phyloP scores from a whole-genome alignment of 495 filamentous ascomycete species.

The Filosporella fistucella region DNA sequence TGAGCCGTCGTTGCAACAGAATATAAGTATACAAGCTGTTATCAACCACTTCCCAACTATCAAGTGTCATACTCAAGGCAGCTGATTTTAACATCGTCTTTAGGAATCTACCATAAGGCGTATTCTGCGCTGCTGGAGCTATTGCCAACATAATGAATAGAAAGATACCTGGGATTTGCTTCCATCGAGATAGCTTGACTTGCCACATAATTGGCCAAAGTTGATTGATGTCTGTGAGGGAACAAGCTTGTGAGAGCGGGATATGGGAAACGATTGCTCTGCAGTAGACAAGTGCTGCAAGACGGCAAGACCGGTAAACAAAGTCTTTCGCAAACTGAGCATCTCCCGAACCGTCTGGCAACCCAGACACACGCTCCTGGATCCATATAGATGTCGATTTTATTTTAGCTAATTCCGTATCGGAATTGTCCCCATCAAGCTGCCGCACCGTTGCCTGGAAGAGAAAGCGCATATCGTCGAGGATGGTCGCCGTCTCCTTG shows the following conservation, averaged over 20 bases:
- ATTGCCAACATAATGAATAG: constrained; percentile 8
- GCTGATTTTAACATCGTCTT: constrained; percentile 10
- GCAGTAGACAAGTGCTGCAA: constrained; percentile 11
- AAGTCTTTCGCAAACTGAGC: background rate
- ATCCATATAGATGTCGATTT: constrained; percentile 4
- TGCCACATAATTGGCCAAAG: constrained; percentile 9
- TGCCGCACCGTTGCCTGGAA: background rate
- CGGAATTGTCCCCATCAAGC: background rate
- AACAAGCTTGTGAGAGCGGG: constrained; percentile 10
- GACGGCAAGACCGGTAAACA: constrained; percentile 1
- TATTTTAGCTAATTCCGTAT: background rate
- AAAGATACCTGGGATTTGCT: constrained; percentile 12
- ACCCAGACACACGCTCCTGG: background rate
- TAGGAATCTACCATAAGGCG: constrained; percentile 4
- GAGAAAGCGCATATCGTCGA: constrained; percentile 7
- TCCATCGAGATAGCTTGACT: constrained; percentile 11
- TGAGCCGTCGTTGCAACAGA: background rate
- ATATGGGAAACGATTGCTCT: constrained; percentile 1
- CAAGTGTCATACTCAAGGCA: background rate
- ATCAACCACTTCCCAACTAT: background rate
- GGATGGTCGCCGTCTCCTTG: background rate
- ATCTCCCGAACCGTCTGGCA: background rate
- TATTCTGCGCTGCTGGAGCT: constrained; percentile 8
- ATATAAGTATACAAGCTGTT: background rate
- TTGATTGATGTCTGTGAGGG: background rate